Evolutionary conservation across 805 yeast species (phyloP).

Genomic region (Sporopachydermia quercuum): DNA sequence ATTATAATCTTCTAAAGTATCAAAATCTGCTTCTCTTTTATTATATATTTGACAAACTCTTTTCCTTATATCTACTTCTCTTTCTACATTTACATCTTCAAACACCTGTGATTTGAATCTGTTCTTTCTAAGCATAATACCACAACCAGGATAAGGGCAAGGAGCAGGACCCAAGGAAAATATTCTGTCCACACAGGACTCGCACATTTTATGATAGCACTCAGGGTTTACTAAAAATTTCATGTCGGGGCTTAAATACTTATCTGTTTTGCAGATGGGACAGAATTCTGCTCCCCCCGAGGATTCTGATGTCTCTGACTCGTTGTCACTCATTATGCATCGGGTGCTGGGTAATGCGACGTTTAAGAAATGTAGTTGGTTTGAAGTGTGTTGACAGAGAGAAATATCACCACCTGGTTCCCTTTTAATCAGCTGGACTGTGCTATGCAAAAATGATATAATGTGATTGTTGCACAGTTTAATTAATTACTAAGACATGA

Average conservation of each 20-base stretch:
- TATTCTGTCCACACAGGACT: conserved; percentile 89
- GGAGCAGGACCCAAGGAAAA: conserved; percentile 92
- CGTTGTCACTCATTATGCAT: too few species aligned
- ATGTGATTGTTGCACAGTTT: too few species aligned
- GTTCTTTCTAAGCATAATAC: conserved; percentile 72
- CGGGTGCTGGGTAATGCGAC: too few species aligned
- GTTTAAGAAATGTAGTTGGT: too few species aligned
- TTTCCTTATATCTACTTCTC: conserved; percentile 82
- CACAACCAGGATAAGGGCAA: conserved; percentile 90
- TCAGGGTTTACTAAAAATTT: conserved; percentile 88
- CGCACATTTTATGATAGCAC: conserved; percentile 96
- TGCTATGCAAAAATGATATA: too few species aligned
- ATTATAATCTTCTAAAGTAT: conserved; percentile 44
- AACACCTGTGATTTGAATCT: conserved; percentile 85
- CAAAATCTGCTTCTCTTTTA: conserved; percentile 64
- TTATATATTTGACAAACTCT: conserved; percentile 67
- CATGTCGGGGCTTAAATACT: conserved; percentile 88
- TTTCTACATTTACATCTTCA: conserved; percentile 80
- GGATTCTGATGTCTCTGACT: conserved; percentile 16
- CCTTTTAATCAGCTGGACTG: too few species aligned
- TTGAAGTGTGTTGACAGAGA: too few species aligned
- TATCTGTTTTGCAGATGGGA: conserved; percentile 93
- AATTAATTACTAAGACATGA: too few species aligned
- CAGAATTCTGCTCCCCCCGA: conserved; percentile 67
- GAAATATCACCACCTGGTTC: too few species aligned